A percentile compares a stretch with the other conserved stretches of the same genome.
Evolutionary conservation across 192 early-diverging fungal genomes (phyloP).

Genomic region (Coemansia sp.): DNA sequence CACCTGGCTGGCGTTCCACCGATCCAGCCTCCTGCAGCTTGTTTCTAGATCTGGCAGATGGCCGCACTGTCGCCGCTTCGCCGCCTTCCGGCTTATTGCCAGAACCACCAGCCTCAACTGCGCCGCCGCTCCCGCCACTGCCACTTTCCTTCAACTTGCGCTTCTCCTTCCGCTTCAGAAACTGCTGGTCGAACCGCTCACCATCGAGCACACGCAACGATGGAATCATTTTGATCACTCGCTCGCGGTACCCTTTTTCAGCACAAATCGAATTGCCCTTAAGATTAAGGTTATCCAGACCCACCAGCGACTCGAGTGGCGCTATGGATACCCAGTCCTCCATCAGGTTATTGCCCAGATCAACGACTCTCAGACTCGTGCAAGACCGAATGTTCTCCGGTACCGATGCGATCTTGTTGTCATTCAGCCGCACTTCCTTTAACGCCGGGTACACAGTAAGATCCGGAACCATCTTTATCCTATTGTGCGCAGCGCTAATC

Average conservation of each 20-base stretch:
- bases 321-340: constrained; percentile 57
- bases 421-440: constrained; percentile 74
- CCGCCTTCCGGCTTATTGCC: neutral
- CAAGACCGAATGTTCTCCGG: constrained; percentile 62
- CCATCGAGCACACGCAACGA: constrained; percentile 24
- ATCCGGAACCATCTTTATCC: constrained; percentile 68
- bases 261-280: constrained; percentile 28
- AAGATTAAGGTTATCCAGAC: constrained; percentile 23
- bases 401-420: constrained; percentile 70
- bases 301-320: constrained; percentile 4
- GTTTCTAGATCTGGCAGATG: neutral
- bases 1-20: neutral
- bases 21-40: neutral
- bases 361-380: constrained; percentile 67
- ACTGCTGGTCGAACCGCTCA: constrained; percentile 23
- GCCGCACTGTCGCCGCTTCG: neutral
- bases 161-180: constrained; percentile 23
- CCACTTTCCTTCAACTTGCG: constrained; percentile 7
- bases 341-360: constrained; percentile 74
- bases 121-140: neutral
- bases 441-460: constrained; percentile 61
- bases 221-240: constrained; percentile 6
- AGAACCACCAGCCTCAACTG: neutral
- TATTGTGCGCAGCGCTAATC: constrained; percentile 77
- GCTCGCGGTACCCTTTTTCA: constrained; percentile 14